phyloP scores from a whole-genome alignment of 2,329 filamentous ascomycete genomes.

The Aureobasidium sp. region DNA sequence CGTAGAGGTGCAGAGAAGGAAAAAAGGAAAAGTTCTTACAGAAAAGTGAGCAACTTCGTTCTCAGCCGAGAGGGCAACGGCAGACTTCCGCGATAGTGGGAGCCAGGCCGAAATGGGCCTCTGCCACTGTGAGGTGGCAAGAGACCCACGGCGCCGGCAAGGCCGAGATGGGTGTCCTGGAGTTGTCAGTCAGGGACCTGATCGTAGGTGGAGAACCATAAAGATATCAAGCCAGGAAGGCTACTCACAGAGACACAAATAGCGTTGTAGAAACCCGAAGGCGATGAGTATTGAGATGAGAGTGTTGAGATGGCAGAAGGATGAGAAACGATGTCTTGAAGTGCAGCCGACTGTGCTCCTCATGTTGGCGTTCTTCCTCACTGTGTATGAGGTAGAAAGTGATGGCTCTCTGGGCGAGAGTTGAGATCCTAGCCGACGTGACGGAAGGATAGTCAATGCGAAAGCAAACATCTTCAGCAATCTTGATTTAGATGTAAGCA shows the following conservation, averaged over 20 bases:
- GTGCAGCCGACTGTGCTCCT: too few relatives aligned
- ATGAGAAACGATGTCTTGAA: neutral
- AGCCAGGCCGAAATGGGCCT: slow-evolving; percentile 61
- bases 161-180: slow-evolving; percentile 51
- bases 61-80: neutral
- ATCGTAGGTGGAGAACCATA: neutral
- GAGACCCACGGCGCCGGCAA: slow-evolving; percentile 76
- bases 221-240: neutral
- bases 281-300: neutral
- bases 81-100: slow-evolving; percentile 61
- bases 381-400: too few relatives aligned
- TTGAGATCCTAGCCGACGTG: too few relatives aligned
- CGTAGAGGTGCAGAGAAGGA: neutral
- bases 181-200: slow-evolving; percentile 26
- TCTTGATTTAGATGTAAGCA: too few relatives aligned
- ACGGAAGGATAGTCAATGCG: too few relatives aligned
- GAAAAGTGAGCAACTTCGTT: neutral
- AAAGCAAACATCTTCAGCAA: too few relatives aligned
- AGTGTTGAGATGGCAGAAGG: neutral
- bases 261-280: neutral
- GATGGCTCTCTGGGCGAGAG: too few relatives aligned
- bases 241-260: neutral
- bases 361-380: too few relatives aligned
- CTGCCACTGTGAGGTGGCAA: slow-evolving; percentile 62
- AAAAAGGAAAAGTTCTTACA: neutral